Conservation (phyloP, 345 rosid genomes). For the Murraya paniculata region DNA sequence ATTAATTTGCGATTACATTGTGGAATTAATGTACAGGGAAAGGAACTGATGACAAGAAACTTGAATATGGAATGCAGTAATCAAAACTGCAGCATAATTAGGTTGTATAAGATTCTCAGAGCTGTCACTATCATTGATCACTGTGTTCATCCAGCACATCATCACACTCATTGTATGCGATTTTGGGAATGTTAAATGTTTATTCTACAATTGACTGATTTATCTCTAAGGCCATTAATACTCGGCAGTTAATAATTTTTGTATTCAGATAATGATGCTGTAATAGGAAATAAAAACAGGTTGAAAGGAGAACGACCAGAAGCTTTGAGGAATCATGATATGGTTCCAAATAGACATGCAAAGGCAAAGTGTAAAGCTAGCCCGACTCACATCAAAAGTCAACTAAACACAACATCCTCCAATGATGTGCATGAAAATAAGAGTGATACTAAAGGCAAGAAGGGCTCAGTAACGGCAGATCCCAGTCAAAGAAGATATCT, state of each 20-base stretch:
- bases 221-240: not conserved
- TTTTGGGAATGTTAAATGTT: not conserved
- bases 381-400: constrained; percentile 17
- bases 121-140: not conserved
- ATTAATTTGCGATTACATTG: not conserved
- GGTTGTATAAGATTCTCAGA: not conserved
- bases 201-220: not conserved
- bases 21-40: not conserved
- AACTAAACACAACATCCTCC: constrained; percentile 19
- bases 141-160: not conserved
- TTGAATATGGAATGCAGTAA: not conserved
- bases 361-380: constrained; percentile 21
- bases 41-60: not conserved
- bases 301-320: constrained; percentile 21
- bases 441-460: constrained; percentile 23
- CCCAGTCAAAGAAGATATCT: constrained; percentile 24
- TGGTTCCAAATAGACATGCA: constrained; percentile 28
- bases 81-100: not conserved
- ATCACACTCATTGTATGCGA: not conserved
- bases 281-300: constrained; percentile 45
- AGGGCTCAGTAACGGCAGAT: constrained; percentile 15
- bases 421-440: constrained; percentile 16
- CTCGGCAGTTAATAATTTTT: not conserved
- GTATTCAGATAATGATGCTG: constrained; percentile 47
- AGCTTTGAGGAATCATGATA: constrained; percentile 28